phyloP scores from a whole-genome alignment of 495 filamentous ascomycete species.

The Hypoxylon crocopeplum region DNA sequence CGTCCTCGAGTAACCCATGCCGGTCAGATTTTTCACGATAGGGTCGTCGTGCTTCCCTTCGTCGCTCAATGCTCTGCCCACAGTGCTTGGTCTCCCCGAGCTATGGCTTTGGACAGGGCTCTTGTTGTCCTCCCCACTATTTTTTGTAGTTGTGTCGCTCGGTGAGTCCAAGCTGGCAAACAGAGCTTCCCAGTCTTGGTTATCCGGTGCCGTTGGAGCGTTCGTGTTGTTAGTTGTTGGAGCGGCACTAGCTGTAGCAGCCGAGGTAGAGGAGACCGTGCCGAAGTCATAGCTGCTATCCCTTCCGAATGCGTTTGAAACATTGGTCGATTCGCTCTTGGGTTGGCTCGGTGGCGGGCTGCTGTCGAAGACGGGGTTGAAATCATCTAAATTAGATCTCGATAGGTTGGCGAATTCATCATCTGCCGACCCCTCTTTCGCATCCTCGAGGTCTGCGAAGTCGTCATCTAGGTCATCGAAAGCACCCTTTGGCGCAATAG shows the following conservation, averaged over 20 bases:
- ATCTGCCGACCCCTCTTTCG: constrained; percentile 89
- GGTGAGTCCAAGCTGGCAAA: constrained; percentile 78
- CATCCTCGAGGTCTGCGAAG: constrained; percentile 87
- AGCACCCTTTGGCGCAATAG: constrained; percentile 48
- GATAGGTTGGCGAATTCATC: constrained; percentile 77
- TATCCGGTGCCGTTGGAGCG: constrained; percentile 42
- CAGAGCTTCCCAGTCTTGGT: constrained; percentile 94
- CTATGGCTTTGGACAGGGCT: constrained; percentile 47
- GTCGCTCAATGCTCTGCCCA: constrained; percentile 68
- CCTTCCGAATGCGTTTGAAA: constrained; percentile 48
- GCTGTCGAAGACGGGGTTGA: constrained; percentile 70
- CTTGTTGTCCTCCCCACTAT: constrained; percentile 33
- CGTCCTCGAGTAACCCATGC: constrained; percentile 85
- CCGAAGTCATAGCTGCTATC: constrained; percentile 59
- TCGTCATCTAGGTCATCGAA: constrained; percentile 86
- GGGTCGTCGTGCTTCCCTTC: constrained; percentile 87
- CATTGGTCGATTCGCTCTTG: constrained; percentile 54
- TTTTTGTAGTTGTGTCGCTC: constrained; percentile 47
- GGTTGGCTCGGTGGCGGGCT: constrained; percentile 60
- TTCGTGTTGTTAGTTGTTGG: constrained; percentile 52
- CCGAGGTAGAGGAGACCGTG: constrained; percentile 50
- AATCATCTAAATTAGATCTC: constrained; percentile 66
- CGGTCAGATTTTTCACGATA: constrained; percentile 86
- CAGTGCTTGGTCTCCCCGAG: constrained; percentile 50
- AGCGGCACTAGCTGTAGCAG: constrained; percentile 58